These are phyloP conservation scores for Colletotrichum higginsianum DNA, from an alignment of 2,329 filamentous ascomycete genomes.

Conservation along the genomic window DNA sequence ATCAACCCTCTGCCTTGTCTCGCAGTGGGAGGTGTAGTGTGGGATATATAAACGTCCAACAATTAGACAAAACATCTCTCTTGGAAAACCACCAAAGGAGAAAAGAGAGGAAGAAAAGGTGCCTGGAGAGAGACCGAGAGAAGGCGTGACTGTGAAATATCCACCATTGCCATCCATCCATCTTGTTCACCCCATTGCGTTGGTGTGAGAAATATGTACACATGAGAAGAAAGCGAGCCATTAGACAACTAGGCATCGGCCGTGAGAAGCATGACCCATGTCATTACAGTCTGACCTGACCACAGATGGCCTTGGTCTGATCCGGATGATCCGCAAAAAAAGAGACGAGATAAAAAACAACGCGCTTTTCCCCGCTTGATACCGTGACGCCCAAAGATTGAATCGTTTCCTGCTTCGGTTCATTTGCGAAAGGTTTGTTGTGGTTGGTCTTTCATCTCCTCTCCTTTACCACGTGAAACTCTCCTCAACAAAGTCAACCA, in stretches of 20 bases:
- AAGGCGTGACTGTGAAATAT: background rate
- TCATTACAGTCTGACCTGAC: background rate
- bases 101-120: conserved; percentile 12
- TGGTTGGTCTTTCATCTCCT: conserved; percentile 4
- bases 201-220: conserved; percentile 42
- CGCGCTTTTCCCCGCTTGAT: conserved; percentile 36
- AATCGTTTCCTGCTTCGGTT: conserved; percentile 20
- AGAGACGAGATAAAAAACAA: conserved; percentile 3
- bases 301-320: background rate
- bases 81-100: background rate
- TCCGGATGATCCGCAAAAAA: conserved; percentile 16
- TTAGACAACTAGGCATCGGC: conserved; percentile 32
- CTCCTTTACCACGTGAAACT: conserved; percentile 75
- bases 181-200: conserved; percentile 19
- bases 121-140: background rate
- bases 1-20: conserved; percentile 36
- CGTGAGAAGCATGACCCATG: conserved; percentile 30
- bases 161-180: conserved; percentile 10
- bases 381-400: conserved; percentile 41
- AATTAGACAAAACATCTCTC: conserved; percentile 34
- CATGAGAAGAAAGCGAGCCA: conserved; percentile 34
- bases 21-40: conserved; percentile 31
- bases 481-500: conserved; percentile 84
- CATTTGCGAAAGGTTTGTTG: conserved; percentile 4
- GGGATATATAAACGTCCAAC: conserved; percentile 41